phyloP scores from a whole-genome alignment of 306 rosid species.

The Calophaca sinica region DNA sequence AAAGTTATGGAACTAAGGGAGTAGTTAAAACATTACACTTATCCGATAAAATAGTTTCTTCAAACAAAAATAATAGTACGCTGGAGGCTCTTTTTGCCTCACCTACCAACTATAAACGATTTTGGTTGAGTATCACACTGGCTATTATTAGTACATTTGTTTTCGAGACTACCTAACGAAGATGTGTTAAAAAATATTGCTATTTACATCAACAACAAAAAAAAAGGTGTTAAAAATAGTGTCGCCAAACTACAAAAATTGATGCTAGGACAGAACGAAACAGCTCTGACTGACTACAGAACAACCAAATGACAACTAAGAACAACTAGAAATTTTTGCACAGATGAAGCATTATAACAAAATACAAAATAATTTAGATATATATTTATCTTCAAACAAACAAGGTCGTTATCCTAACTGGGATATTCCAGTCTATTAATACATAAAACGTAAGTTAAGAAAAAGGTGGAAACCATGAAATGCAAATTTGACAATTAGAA shows the following conservation, averaged over 20 bases:
- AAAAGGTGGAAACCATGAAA: constrained; percentile 62
- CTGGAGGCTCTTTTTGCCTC: background rate
- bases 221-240: background rate
- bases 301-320: constrained; percentile 20
- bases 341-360: constrained; percentile 32
- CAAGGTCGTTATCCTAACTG: constrained; percentile 60
- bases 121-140: background rate
- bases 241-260: background rate
- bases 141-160: background rate
- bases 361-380: constrained; percentile 50
- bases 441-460: constrained; percentile 54
- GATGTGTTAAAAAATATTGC: background rate
- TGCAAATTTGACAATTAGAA: constrained; percentile 60
- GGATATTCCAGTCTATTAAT: constrained; percentile 63
- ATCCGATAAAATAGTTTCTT: background rate
- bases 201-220: too few relatives aligned
- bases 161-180: background rate
- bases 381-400: constrained; percentile 54
- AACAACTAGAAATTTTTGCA: background rate
- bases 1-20: too few relatives aligned
- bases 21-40: background rate
- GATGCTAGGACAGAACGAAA: constrained; percentile 17
- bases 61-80: background rate
- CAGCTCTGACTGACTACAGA: background rate
- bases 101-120: too few relatives aligned